These are phyloP conservation scores for Entamoeba histolytica DNA, from an alignment of 208 protist species.

Conservation along the genomic window DNA sequence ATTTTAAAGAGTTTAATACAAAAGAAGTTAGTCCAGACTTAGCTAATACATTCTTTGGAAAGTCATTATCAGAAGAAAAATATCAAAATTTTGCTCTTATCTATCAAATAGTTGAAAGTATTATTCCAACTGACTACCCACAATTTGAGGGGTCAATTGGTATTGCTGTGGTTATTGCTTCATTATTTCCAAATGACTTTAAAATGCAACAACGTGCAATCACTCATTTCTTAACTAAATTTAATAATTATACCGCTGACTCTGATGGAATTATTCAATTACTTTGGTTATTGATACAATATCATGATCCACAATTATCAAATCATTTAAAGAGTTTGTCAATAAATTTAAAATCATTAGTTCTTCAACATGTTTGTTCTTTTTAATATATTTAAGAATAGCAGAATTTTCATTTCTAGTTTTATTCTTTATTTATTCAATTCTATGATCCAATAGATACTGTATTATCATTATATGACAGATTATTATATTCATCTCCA, in stretches of 20 bases:
- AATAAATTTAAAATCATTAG: not conserved
- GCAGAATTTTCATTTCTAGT: no score
- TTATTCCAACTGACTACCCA: not conserved
- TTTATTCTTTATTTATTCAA: not conserved
- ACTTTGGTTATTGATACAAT: not conserved
- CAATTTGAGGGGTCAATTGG: not conserved
- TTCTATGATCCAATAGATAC: not conserved
- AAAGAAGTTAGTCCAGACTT: not conserved
- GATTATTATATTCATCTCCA: not conserved
- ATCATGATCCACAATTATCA: not conserved
- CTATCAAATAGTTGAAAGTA: not conserved
- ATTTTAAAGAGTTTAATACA: not conserved
- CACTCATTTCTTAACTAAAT: not conserved
- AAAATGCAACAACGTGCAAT: not conserved
- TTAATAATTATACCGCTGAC: not conserved
- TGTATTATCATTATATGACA: not conserved
- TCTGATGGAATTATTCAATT: not conserved
- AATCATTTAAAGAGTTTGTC: not conserved
- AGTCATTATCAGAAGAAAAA: not conserved
- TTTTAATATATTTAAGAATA: not conserved
- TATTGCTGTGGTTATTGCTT: not conserved
- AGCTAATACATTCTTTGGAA: not conserved
- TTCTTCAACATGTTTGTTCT: not conserved
- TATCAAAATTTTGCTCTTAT: not conserved
- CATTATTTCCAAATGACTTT: not conserved